Evolutionary conservation across 305 asterid genomes (phyloP).

Genomic region (Coffea humblotiana): DNA sequence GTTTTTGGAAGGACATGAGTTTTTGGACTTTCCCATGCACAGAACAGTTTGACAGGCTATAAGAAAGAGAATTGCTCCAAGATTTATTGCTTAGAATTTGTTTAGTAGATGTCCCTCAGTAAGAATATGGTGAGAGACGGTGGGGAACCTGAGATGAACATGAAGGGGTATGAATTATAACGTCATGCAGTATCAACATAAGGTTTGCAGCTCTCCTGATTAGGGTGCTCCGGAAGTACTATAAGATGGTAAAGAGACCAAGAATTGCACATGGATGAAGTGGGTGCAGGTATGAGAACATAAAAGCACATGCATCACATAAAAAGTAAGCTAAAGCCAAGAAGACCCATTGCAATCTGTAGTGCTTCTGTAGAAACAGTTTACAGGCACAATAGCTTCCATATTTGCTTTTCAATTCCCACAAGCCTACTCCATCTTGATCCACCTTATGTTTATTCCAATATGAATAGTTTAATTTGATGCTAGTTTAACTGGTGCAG

Average conservation of each 20-base stretch:
- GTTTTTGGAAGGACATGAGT: neutral
- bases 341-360: neutral
- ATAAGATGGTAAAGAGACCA: neutral
- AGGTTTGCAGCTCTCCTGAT: neutral
- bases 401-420: neutral
- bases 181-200: neutral
- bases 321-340: neutral
- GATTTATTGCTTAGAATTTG: neutral
- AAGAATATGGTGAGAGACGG: neutral
- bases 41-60: neutral
- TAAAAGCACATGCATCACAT: neutral
- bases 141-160: neutral
- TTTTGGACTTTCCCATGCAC: neutral
- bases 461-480: neutral
- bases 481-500: neutral
- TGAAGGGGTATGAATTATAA: neutral
- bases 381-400: neutral
- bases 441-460: neutral
- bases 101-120: neutral
- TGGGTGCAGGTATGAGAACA: neutral
- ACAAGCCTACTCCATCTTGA: neutral
- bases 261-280: neutral
- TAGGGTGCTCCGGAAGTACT: neutral
- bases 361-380: neutral
- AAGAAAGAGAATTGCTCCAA: neutral